These are phyloP conservation scores for Penicillium alfredii DNA, from an alignment of 495 filamentous ascomycete genomes.

Conservation along the genomic window DNA sequence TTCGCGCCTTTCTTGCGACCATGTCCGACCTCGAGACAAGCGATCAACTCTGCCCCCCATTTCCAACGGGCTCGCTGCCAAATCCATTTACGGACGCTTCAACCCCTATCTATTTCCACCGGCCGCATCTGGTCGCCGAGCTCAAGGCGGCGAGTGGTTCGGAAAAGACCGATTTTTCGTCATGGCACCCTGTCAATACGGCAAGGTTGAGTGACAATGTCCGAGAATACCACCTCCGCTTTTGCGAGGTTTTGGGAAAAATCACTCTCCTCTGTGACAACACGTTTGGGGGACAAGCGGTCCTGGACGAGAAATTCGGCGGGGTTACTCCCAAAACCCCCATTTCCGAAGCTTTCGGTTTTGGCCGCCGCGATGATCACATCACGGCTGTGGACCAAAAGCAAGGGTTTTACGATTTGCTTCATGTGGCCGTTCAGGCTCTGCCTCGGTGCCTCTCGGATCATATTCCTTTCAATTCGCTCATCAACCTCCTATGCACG, in stretches of 20 bases:
- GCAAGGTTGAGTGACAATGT: conserved; percentile 67
- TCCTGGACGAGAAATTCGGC: conserved; percentile 89
- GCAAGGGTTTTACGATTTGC: conserved; percentile 90
- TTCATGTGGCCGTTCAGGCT: conserved; percentile 93
- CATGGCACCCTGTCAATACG: conserved; percentile 66
- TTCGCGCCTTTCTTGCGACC: conserved; percentile 82
- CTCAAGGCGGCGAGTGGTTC: conserved; percentile 26
- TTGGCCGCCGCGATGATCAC: conserved; percentile 75
- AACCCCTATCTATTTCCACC: conserved; percentile 29
- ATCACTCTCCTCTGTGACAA: conserved; percentile 95
- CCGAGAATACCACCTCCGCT: conserved; percentile 76
- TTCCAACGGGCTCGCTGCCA: conserved; percentile 54
- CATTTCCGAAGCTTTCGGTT: conserved; percentile 89
- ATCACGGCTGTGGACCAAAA: conserved; percentile 69
- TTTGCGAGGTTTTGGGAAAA: conserved; percentile 92
- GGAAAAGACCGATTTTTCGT: conserved; percentile 25
- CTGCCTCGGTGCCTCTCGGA: conserved; percentile 86
- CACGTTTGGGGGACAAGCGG: conserved; percentile 92
- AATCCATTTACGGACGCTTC: conserved; percentile 39
- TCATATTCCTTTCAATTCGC: conserved; percentile 85
- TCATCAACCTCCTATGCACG: conserved; percentile 93
- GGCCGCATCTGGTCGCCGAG: conserved; percentile 38
- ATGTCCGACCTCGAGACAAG: conserved; percentile 91
- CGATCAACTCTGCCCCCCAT: conserved; percentile 71
- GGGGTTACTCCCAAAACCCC: conserved; percentile 85